Evolutionary conservation across 495 filamentous ascomycete genomes (phyloP).

Genomic region (Aspergillus ellipticus): DNA sequence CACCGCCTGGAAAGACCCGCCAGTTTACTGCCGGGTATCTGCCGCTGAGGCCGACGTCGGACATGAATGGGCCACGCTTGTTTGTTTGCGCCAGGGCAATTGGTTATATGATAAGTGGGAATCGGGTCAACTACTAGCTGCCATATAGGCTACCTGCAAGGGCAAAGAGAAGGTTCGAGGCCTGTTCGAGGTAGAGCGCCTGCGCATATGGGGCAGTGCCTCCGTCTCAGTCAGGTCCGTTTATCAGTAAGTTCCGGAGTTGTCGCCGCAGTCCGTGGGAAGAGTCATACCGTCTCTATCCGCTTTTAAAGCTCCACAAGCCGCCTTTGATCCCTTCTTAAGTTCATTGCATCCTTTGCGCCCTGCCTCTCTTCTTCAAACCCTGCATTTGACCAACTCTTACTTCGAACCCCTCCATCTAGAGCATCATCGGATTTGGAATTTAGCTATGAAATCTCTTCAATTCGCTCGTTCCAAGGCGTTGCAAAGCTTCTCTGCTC

Average conservation of each 20-base stretch:
- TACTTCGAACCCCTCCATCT: background rate
- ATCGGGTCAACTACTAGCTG: too few relatives aligned
- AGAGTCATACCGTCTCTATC: conserved; percentile 16
- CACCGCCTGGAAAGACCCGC: conserved; percentile 7
- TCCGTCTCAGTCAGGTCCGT: background rate
- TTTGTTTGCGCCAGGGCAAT: background rate
- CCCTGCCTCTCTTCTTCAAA: conserved; percentile 7
- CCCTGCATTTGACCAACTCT: conserved; percentile 1
- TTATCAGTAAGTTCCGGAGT: conserved; percentile 25
- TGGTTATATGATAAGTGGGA: background rate
- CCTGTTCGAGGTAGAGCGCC: too few relatives aligned
- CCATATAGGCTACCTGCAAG: too few relatives aligned
- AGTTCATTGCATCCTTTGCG: conserved; percentile 1
- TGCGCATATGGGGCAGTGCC: too few relatives aligned
- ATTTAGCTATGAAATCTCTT: conserved; percentile 35
- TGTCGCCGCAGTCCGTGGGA: conserved; percentile 27
- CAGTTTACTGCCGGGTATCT: conserved; percentile 11
- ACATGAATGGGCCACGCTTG: conserved; percentile 8
- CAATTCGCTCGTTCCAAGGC: conserved; percentile 41
- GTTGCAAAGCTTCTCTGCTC: conserved; percentile 21
- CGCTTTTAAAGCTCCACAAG: conserved; percentile 23
- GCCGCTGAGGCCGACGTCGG: conserved; percentile 16
- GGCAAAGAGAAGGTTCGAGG: too few relatives aligned
- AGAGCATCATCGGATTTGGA: background rate
- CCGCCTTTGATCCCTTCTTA: conserved; percentile 7